phyloP scores from a whole-genome alignment of 805 yeast genomes.

The Myxozyma lipomycoides region DNA sequence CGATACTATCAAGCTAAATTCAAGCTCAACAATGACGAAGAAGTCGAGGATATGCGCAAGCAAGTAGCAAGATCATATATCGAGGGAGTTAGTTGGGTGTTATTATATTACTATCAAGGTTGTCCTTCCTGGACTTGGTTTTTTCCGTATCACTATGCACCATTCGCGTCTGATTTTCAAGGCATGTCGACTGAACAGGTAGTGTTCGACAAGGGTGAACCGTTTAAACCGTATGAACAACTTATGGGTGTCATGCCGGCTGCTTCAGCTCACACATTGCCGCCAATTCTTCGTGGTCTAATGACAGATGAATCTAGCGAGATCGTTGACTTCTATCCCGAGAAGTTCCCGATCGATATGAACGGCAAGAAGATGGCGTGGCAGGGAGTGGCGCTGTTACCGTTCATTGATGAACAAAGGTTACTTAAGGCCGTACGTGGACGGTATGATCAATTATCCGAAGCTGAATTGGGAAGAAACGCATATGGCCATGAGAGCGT shows the following conservation, averaged over 20 bases:
- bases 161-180: slow-evolving; percentile 85
- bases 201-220: slow-evolving; percentile 62
- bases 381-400: slow-evolving; percentile 89
- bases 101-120: slow-evolving; percentile 91
- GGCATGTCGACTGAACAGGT: slow-evolving; percentile 47
- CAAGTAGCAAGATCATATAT: slow-evolving; percentile 68
- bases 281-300: slow-evolving; percentile 71
- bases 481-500: slow-evolving; percentile 66
- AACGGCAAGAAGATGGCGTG: slow-evolving; percentile 92
- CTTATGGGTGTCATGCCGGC: slow-evolving; percentile 94
- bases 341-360: slow-evolving; percentile 85
- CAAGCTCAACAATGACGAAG: slow-evolving; percentile 52
- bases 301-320: slow-evolving; percentile 79
- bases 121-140: slow-evolving; percentile 99
- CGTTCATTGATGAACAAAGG: slow-evolving; percentile 83
- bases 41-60: slow-evolving; percentile 46
- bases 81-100: slow-evolving; percentile 97
- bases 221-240: slow-evolving; percentile 89
- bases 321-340: slow-evolving; percentile 88
- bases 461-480: slow-evolving; percentile 66
- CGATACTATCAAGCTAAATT: slow-evolving; percentile 81
- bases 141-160: slow-evolving; percentile 96
- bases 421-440: slow-evolving; percentile 61
- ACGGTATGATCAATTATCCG: slow-evolving; percentile 60
- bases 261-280: slow-evolving; percentile 81